Conservation (phyloP, 257 asterid species). For the Coffea canephora region DNA sequence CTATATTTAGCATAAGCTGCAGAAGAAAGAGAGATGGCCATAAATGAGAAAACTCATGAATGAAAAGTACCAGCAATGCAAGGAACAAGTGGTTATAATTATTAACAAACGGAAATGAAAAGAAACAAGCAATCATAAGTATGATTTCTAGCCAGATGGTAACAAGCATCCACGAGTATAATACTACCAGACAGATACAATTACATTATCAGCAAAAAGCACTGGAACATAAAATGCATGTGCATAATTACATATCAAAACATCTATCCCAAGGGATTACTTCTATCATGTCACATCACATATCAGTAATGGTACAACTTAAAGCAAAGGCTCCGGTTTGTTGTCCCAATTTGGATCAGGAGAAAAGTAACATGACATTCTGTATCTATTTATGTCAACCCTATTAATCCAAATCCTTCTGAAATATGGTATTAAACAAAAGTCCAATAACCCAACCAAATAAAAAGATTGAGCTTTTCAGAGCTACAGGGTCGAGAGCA, state of each 20-base stretch:
- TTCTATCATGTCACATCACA: not conserved
- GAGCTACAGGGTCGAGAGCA: not conserved
- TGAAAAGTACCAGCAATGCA: not conserved
- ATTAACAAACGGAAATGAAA: not conserved
- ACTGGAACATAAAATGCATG: not conserved
- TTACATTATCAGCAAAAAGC: not conserved
- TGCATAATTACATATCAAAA: not conserved
- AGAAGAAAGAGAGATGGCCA: not conserved
- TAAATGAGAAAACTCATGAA: slow-evolving; percentile 14
- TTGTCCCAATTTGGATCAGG: not conserved
- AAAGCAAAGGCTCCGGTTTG: not conserved
- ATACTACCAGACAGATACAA: not conserved
- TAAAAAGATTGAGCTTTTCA: not conserved
- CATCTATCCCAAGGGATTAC: not conserved
- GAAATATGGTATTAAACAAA: not conserved
- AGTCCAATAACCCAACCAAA: not conserved
- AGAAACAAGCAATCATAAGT: not conserved
- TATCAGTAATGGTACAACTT: not conserved
- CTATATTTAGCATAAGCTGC: slow-evolving; percentile 88
- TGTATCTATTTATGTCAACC: not conserved
- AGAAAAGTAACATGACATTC: not conserved
- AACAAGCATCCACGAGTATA: not conserved
- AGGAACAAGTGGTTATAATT: not conserved
- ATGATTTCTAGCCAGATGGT: not conserved
- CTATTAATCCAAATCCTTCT: not conserved